Evolutionary conservation across 352 stramenopile species (phyloP).

Genomic region (Salisapilia sapeloensis): DNA sequence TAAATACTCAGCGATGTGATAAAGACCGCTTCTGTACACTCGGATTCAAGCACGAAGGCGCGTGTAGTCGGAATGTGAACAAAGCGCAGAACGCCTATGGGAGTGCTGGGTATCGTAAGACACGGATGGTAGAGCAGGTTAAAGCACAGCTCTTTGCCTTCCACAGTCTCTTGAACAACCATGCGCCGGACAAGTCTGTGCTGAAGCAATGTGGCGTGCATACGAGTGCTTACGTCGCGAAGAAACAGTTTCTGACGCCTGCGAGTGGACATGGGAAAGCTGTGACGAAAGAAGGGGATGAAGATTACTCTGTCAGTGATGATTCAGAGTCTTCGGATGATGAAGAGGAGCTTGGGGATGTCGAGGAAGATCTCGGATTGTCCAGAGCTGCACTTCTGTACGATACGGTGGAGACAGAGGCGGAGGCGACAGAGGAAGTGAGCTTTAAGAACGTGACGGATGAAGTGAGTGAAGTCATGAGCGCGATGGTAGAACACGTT

Average conservation of each 20-base stretch:
- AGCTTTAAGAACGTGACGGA: slow-evolving; percentile 44
- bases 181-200: slow-evolving; percentile 69
- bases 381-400: too few relatives aligned
- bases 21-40: slow-evolving; percentile 77
- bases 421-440: slow-evolving; percentile 9
- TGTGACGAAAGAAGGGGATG: slow-evolving; percentile 21
- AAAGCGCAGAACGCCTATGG: slow-evolving; percentile 48
- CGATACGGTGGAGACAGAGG: too few relatives aligned
- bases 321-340: slow-evolving; percentile 43
- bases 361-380: slow-evolving; percentile 27
- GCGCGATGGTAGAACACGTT: slow-evolving; percentile 67
- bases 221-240: slow-evolving; percentile 64
- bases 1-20: slow-evolving; percentile 32
- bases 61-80: slow-evolving; percentile 69
- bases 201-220: slow-evolving; percentile 76
- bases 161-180: slow-evolving; percentile 77
- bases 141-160: slow-evolving; percentile 81
- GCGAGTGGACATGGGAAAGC: slow-evolving; percentile 20
- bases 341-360: slow-evolving; percentile 28
- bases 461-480: slow-evolving; percentile 57
- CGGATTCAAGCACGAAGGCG: slow-evolving; percentile 44
- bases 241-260: slow-evolving; percentile 35
- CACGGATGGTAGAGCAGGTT: slow-evolving; percentile 75
- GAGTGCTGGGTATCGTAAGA: slow-evolving; percentile 32
- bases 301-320: slow-evolving; percentile 20